A percentile compares a stretch with the other conserved stretches of the same genome.
phyloP scores from a whole-genome alignment of 371 early-diverging fungal genomes.

The Blakeslea trispora region DNA sequence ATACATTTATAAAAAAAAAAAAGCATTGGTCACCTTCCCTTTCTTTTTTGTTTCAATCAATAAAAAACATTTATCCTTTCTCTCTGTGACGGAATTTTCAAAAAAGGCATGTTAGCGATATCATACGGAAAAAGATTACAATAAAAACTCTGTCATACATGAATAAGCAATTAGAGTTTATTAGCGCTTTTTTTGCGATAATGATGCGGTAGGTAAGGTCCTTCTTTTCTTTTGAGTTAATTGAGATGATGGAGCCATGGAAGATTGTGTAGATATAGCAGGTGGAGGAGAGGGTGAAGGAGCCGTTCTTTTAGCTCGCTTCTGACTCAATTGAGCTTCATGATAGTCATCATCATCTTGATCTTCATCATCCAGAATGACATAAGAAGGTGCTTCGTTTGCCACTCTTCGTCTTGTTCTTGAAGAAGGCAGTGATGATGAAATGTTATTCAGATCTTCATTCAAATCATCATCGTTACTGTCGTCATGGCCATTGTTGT shows the following conservation, averaged over 20 bases:
- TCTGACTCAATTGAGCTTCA: too few species aligned
- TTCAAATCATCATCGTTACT: not conserved
- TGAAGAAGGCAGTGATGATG: not conserved
- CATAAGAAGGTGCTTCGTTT: not conserved
- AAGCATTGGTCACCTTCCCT: not conserved
- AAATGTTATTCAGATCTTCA: not conserved
- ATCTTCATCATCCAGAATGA: not conserved
- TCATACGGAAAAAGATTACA: not conserved
- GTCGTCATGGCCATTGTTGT: too few species aligned
- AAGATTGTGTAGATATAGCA: too few species aligned
- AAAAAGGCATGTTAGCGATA: not conserved
- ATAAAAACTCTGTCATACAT: not conserved
- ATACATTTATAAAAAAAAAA: too few species aligned
- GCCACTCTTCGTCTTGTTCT: not conserved
- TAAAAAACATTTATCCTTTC: not conserved
- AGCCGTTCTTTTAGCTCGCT: not conserved
- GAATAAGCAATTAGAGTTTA: not conserved
- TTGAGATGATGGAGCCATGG: not conserved
- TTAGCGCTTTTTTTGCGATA: not conserved
- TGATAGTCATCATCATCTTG: not conserved
- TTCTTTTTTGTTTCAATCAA: not conserved
- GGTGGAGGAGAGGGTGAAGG: not conserved
- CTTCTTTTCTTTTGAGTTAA: not conserved
- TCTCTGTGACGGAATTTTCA: not conserved
- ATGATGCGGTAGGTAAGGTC: slow-evolving; percentile 1